Evolutionary conservation across 2,329 filamentous ascomycete genomes (phyloP), one percentile per base, ranked within the genome.

Genomic region (Albifimbria verrucaria): DNA sequence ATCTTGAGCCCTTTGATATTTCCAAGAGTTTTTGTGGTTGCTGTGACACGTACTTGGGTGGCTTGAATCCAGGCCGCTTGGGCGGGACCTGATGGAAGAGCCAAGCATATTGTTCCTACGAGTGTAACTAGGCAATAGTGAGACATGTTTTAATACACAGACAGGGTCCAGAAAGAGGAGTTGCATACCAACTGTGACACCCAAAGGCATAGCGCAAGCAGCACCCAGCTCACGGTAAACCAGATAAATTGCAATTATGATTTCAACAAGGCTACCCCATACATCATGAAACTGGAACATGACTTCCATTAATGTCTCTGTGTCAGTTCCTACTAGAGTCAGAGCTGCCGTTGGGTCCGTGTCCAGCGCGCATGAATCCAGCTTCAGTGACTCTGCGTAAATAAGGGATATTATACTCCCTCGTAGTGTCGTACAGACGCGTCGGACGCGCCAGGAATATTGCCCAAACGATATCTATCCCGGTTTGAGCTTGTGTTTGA

Each of bases 1-100:
- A 81, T 72, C 57, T 80, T 81, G 52, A 81, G 69, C 18, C 72
- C 73, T 57, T 79, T 80, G 66, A 82, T 79, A n/a, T 72, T 74
- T 4, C 70, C 71, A 1, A 81, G 65, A 57, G 78, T 74, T 4
- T 71, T 70, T 5, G 75, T 68, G 0, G 78, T 81, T 17, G 73
- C 71, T 6, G 72, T 74, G 20, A 82, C 74, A 3, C 78, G 73
- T 23, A 66, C 66, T 58, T 81, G 71, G 17, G 79, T 77, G 10
- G 77, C 77, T 46, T 75, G 68, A 28, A 81, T 69, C 79, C 79
- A 82, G 17, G 65, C 59, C 5, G 70, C 71, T 52, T 79, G 77
- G n/a, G 59, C 57, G 20, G 49, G 54, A n/a, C 59, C 61, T 1
- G 55, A 59, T 0, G 57, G 61, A 22, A 56, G 32, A 3, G 62